Base-by-base conservation (phyloP, 2,329 filamentous ascomycete genomes). In the Fusarium goolgardi region DNA sequence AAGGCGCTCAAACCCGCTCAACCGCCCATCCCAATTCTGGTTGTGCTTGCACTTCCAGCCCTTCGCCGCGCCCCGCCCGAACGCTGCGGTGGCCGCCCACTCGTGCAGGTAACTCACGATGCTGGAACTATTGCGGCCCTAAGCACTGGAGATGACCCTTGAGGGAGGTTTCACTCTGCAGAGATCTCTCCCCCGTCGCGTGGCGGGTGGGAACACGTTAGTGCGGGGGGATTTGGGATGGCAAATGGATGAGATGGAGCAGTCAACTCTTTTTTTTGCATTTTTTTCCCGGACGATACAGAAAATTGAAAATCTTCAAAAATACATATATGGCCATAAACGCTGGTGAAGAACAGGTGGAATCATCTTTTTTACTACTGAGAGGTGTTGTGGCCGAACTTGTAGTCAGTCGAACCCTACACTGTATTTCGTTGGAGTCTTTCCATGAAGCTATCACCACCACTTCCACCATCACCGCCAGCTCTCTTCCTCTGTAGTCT, bases 101-200 rank as follows among this genome's bases (percentile, higher is more conserved):
- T 90, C 88, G 84, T 83, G 83, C 75, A 84, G 88, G 88, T 78
- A 90, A 84, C 88, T 85, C 82, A 84, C 86, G 88, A 90, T 84
- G 79, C 83, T 88, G 83, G 78, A 71, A 69, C 44, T 55, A 46
- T 11, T 76, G 81, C 78, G 80, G 80, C 83, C 87, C 80, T 90
- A 86, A 89, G 88, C 85, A 87, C 86, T 89, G 88, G 85, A 87
- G 86, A 87, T 82, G 75, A 90, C 77, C 74, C 88, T 90, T 88
- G 83, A 90, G 88, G 85, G 88, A 89, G 88, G 88, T 59, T 80
- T 90, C 86, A 90, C 88, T 89, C 86, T 88, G 88, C 88, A 90
- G 86, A 90, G 88, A 78, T 78, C 82, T 88, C 84, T 87, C 86
- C 87, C 86, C 88, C 88, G 86, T 89, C 84, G 84, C 83, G 83